Conservation (phyloP, 352 stramenopile species). For the Phytophthora fragariaefolia region DNA sequence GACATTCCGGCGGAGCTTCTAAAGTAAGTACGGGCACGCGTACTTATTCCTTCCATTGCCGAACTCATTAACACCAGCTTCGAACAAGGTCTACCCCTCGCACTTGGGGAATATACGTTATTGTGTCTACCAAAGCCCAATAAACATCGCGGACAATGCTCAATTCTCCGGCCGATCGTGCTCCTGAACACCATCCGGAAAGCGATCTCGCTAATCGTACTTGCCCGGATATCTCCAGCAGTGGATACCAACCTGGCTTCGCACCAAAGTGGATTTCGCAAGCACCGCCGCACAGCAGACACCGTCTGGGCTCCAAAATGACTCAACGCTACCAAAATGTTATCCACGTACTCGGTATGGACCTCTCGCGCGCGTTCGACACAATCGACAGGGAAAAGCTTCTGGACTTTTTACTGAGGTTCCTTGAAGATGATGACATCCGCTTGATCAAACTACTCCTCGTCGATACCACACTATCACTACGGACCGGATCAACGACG, state of each 20-base stretch:
- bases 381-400: slow-evolving; percentile 11
- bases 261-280: background rate
- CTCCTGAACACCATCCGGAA: slow-evolving; percentile 14
- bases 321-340: background rate
- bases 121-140: slow-evolving; percentile 6
- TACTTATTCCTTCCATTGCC: background rate
- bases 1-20: slow-evolving; percentile 7
- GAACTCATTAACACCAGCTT: background rate
- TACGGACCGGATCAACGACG: background rate
- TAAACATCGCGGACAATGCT: slow-evolving; percentile 1
- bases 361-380: slow-evolving; percentile 13
- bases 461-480: background rate
- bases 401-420: slow-evolving; percentile 1
- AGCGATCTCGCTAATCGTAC: slow-evolving; percentile 1
- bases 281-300: slow-evolving; percentile 2
- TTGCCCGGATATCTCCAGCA: background rate
- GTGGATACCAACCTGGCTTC: slow-evolving; percentile 2
- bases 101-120: background rate
- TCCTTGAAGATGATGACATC: slow-evolving; percentile 6
- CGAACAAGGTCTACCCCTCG: background rate
- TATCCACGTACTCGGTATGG: slow-evolving; percentile 10
- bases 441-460: slow-evolving; percentile 3
- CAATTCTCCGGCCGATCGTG: slow-evolving; percentile 10
- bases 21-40: slow-evolving; percentile 4
- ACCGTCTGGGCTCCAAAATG: slow-evolving; percentile 2